A percentile compares a stretch with the other conserved stretches of the same genome.
phyloP scores from a whole-genome alignment of 2,329 filamentous ascomycete genomes.

The Coleophoma crateriformis region DNA sequence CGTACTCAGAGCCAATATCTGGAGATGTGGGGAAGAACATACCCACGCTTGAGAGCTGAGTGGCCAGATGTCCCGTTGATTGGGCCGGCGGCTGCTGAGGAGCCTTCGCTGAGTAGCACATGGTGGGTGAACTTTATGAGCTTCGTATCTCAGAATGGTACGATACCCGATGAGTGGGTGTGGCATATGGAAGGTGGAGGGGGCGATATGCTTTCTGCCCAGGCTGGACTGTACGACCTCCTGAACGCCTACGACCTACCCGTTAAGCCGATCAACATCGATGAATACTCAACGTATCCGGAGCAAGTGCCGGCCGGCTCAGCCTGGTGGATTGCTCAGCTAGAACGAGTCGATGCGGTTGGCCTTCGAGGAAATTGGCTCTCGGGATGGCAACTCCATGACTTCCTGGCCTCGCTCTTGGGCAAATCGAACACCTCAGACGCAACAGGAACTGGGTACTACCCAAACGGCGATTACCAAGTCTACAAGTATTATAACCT shows the following conservation, averaged over 20 bases:
- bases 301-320: constrained; percentile 36
- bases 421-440: constrained; percentile 23
- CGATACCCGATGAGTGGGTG: constrained; percentile 35
- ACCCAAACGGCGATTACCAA: constrained; percentile 33
- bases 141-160: constrained; percentile 28
- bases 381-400: constrained; percentile 32
- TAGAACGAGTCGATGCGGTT: constrained; percentile 36
- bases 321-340: constrained; percentile 39
- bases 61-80: constrained; percentile 18
- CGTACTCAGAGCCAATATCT: constrained; percentile 32
- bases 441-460: constrained; percentile 25
- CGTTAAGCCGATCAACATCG: constrained; percentile 35
- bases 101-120: constrained; percentile 24
- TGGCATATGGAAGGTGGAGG: constrained; percentile 33
- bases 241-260: constrained; percentile 25
- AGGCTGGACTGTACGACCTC: constrained; percentile 16
- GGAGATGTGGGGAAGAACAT: constrained; percentile 32
- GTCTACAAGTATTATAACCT: constrained; percentile 38
- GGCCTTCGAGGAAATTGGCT: constrained; percentile 42
- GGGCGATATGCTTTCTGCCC: constrained; percentile 22
- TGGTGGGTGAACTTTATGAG: constrained; percentile 33
- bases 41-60: constrained; percentile 30
- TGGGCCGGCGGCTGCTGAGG: constrained; percentile 30
- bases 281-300: constrained; percentile 37
- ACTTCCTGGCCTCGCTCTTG: constrained; percentile 36